A percentile compares a stretch with the other conserved stretches of the same genome.
phyloP scores from a whole-genome alignment of 1,284 basidiomycete genomes.

The Sporisorium reilianum region DNA sequence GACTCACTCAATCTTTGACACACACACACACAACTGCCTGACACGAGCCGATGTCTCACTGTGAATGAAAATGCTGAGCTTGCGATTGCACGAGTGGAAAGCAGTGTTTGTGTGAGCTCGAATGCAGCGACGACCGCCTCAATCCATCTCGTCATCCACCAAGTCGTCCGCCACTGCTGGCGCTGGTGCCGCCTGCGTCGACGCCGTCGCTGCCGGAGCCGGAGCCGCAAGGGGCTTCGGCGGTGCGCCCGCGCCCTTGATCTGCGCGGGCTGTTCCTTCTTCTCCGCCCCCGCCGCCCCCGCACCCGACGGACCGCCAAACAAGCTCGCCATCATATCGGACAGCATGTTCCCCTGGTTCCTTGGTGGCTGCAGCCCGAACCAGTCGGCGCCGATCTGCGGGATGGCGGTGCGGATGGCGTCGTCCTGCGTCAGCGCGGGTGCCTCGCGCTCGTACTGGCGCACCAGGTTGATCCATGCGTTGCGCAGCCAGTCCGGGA shows the following conservation, averaged over 20 bases:
- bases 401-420: constrained; percentile 36
- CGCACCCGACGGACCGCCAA: constrained; percentile 27
- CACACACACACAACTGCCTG: too few relatives aligned
- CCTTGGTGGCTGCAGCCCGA: constrained; percentile 45
- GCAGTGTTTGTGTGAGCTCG: too few relatives aligned
- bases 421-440: constrained; percentile 42
- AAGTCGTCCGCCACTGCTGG: constrained; percentile 35
- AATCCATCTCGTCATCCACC: constrained; percentile 55
- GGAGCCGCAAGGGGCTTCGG: constrained; percentile 12
- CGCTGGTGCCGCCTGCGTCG: constrained; percentile 4
- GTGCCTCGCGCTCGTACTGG: constrained; percentile 56
- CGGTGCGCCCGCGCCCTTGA: constrained; percentile 18
- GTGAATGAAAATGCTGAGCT: too few relatives aligned
- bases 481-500: constrained; percentile 41
- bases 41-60: too few relatives aligned
- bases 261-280: constrained; percentile 8
- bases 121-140: background rate
- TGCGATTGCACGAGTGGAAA: too few relatives aligned
- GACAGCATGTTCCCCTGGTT: constrained; percentile 49
- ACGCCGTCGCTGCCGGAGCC: background rate
- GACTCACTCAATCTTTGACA: too few relatives aligned
- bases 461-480: constrained; percentile 47
- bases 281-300: constrained; percentile 16
- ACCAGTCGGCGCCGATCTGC: constrained; percentile 42
- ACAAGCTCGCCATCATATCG: constrained; percentile 60